Conservation (phyloP, 2,329 filamentous ascomycete genomes). For the Dactylellina leptospora region DNA sequence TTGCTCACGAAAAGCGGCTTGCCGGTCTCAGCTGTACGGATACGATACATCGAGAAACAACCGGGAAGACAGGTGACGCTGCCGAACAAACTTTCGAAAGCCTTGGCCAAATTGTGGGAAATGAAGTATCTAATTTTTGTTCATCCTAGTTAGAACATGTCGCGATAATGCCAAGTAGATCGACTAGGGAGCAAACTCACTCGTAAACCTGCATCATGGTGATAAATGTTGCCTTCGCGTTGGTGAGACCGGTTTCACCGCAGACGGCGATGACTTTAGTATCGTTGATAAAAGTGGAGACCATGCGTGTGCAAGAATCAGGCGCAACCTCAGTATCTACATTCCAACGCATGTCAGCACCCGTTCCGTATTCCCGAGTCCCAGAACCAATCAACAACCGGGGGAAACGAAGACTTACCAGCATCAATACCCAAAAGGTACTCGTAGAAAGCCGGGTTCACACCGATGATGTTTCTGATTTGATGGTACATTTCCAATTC, state of each 20-base stretch:
- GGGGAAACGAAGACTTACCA: conserved; percentile 52
- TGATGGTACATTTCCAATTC: conserved; percentile 99
- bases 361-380: not conserved
- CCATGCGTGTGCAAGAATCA: conserved; percentile 90
- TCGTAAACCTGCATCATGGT: conserved; percentile 99
- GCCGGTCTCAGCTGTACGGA: conserved; percentile 89
- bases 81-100: conserved; percentile 95
- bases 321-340: conserved; percentile 88
- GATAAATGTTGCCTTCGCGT: conserved; percentile 89
- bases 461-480: conserved; percentile 97
- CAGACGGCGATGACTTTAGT: conserved; percentile 93
- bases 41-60: conserved; percentile 99
- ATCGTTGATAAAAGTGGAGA: conserved; percentile 88
- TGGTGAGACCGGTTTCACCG: conserved; percentile 91
- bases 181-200: conserved; percentile 53
- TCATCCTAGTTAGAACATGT: conserved; percentile 21
- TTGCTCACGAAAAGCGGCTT: conserved; percentile 96
- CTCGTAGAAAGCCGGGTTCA: conserved; percentile 98
- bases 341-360: conserved; percentile 16
- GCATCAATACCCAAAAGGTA: conserved; percentile 96
- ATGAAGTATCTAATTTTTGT: conserved; percentile 82
- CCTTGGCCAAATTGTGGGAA: conserved; percentile 94
- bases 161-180: not conserved
- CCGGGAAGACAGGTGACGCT: conserved; percentile 97
- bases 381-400: not conserved